A percentile compares a stretch with the other conserved stretches of the same genome.
These are phyloP conservation scores for Nidularia pulvinata DNA, from an alignment of 768 basidiomycete genomes.

Conservation along the genomic window DNA sequence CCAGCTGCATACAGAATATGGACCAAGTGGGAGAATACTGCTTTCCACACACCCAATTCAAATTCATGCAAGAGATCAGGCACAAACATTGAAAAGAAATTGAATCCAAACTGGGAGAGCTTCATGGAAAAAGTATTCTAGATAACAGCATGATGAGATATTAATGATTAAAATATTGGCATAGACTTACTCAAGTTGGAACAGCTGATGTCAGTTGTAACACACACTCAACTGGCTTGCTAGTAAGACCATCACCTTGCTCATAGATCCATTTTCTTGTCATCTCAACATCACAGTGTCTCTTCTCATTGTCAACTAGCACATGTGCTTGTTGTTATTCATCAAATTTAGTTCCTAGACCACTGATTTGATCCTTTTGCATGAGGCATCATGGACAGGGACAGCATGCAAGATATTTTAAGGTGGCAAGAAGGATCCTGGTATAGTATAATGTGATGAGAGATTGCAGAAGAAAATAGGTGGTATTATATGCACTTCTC, in stretches of 20 bases:
- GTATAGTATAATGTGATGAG: neutral
- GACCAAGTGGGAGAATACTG: constrained; percentile 29
- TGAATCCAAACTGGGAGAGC: constrained; percentile 11
- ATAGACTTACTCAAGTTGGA: constrained; percentile 2
- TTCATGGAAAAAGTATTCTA: constrained; percentile 29
- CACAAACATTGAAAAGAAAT: constrained; percentile 23
- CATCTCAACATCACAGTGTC: too few relatives aligned
- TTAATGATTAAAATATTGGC: neutral
- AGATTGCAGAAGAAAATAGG: neutral
- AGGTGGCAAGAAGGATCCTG: constrained; percentile 5
- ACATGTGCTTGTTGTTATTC: too few relatives aligned
- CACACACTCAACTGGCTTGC: too few relatives aligned
- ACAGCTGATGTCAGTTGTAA: constrained; percentile 1
- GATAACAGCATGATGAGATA: neutral
- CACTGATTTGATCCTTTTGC: constrained; percentile 10
- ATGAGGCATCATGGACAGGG: constrained; percentile 22
- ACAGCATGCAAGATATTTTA: constrained; percentile 22
- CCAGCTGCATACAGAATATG: constrained; percentile 20
- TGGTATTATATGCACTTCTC: constrained; percentile 28
- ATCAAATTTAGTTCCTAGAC: constrained; percentile 13
- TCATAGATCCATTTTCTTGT: too few relatives aligned
- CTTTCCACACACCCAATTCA: constrained; percentile 36
- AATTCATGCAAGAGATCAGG: constrained; percentile 37
- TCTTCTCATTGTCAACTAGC: too few relatives aligned
- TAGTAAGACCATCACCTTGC: too few relatives aligned